These are phyloP conservation scores for Lippia alba DNA, from an alignment of 305 asterid genomes.

Conservation along the genomic window DNA sequence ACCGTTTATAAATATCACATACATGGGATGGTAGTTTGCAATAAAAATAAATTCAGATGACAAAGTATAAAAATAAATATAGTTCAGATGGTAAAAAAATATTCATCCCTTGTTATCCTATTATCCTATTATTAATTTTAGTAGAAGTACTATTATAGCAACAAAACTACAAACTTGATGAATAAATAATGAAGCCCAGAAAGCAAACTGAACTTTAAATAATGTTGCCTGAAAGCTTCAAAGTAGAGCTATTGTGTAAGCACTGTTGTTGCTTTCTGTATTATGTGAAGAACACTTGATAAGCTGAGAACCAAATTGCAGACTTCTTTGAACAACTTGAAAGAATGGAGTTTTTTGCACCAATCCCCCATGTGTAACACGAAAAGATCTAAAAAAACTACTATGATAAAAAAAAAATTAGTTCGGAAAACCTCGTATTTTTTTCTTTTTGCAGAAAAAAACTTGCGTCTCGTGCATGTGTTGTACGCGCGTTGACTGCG, in stretches of 20 bases:
- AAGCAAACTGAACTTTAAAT: constrained; percentile 13
- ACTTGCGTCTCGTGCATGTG: too few relatives aligned
- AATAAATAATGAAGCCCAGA: constrained; percentile 28
- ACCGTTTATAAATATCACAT: too few relatives aligned
- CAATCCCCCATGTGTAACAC: too few relatives aligned
- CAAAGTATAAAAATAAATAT: too few relatives aligned
- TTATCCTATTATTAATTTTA: too few relatives aligned
- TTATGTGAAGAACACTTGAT: neutral
- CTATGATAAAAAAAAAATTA: too few relatives aligned
- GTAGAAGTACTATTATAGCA: constrained; percentile 27
- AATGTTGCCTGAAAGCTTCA: constrained; percentile 29
- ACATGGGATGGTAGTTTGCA: neutral
- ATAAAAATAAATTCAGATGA: neutral
- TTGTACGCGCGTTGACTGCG: too few relatives aligned
- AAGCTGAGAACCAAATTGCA: neutral
- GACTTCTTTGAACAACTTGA: neutral
- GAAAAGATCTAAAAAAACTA: too few relatives aligned
- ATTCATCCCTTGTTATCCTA: too few relatives aligned
- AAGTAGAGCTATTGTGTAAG: constrained; percentile 12
- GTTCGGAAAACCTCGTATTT: too few relatives aligned
- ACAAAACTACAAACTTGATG: constrained; percentile 46
- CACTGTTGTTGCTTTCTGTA: constrained; percentile 24
- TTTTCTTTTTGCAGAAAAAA: too few relatives aligned
- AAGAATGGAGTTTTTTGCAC: too few relatives aligned
- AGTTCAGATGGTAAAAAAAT: neutral